Conservation (phyloP, 495 filamentous ascomycete genomes). For the Opeltia flavorubescens region DNA sequence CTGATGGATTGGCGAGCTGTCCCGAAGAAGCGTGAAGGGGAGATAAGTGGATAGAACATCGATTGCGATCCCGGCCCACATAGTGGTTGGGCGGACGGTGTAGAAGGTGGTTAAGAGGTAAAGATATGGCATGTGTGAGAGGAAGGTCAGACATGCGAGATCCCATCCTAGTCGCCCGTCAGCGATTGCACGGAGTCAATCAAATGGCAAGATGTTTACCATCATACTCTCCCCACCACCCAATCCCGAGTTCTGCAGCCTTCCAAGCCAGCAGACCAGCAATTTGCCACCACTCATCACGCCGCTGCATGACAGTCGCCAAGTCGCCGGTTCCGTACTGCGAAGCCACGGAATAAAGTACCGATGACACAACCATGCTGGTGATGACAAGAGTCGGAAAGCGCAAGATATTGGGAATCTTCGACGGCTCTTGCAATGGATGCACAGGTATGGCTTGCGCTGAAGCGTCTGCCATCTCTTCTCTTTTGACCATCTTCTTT, state of each 20-base stretch:
- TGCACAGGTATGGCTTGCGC: constrained; percentile 9
- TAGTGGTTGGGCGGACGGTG: constrained; percentile 41
- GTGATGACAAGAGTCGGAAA: constrained; percentile 50
- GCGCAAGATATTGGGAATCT: constrained; percentile 33
- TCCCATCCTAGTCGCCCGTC: constrained; percentile 41
- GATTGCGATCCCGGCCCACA: constrained; percentile 41
- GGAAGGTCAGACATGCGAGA: constrained; percentile 47
- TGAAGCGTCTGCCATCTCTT: not conserved
- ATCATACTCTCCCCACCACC: constrained; percentile 60
- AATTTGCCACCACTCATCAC: constrained; percentile 48
- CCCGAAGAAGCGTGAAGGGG: constrained; percentile 58
- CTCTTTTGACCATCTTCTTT: constrained; percentile 1
- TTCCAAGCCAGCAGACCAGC: constrained; percentile 49
- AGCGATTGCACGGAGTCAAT: not conserved
- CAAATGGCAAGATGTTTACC: constrained; percentile 25
- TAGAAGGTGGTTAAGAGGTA: constrained; percentile 66
- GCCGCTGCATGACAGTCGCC: constrained; percentile 41
- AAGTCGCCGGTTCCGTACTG: constrained; percentile 41
- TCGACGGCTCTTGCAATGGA: constrained; percentile 6
- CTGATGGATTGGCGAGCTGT: constrained; percentile 46
- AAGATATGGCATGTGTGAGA: constrained; percentile 57
- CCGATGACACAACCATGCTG: constrained; percentile 44
- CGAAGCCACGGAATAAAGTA: constrained; percentile 40
- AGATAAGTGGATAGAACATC: constrained; percentile 51
- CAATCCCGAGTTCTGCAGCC: constrained; percentile 50